A percentile compares a stretch with the other conserved stretches of the same genome.
Evolutionary conservation across 2,329 filamentous ascomycete species (phyloP).

Genomic region (Botrytis tulipae): DNA sequence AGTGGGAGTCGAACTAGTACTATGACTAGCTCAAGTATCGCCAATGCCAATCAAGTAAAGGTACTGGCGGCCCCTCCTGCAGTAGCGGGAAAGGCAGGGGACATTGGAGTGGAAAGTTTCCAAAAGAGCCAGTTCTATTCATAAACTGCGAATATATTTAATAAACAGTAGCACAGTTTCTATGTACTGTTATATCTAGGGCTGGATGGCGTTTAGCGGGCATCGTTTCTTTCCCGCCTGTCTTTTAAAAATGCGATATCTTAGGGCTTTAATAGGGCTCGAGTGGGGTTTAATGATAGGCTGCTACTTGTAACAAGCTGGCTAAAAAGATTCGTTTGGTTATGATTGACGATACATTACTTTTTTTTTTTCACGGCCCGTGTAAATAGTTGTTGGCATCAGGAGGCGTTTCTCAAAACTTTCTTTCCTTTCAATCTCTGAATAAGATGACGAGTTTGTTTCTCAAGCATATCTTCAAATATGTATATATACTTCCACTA

Average conservation of each 20-base stretch:
- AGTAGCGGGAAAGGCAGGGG: slow-evolving; percentile 58
- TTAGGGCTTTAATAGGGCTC: neutral
- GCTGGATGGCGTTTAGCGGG: slow-evolving; percentile 1
- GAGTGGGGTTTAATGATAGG: slow-evolving; percentile 1
- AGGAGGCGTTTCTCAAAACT: neutral
- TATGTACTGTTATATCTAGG: neutral
- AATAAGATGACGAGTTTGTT: neutral
- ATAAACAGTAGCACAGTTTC: neutral
- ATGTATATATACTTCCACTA: neutral
- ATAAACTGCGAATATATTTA: slow-evolving; percentile 38
- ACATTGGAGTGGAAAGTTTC: slow-evolving; percentile 67
- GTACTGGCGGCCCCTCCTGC: slow-evolving; percentile 44
- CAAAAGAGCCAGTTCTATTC: slow-evolving; percentile 69
- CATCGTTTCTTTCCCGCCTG: neutral
- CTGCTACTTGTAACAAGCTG: neutral
- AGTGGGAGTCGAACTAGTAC: slow-evolving; percentile 46
- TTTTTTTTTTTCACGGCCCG: neutral
- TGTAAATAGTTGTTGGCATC: neutral
- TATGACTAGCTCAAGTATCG: slow-evolving; percentile 39
- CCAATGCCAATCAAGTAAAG: slow-evolving; percentile 13
- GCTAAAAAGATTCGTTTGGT: neutral
- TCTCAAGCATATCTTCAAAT: neutral
- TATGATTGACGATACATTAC: slow-evolving; percentile 3
- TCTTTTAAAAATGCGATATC: neutral
- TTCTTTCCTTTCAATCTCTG: neutral